A percentile compares a stretch with the other conserved stretches of the same genome.
phyloP scores from a whole-genome alignment of 345 rosid genomes.

The Durio zibethinus region DNA sequence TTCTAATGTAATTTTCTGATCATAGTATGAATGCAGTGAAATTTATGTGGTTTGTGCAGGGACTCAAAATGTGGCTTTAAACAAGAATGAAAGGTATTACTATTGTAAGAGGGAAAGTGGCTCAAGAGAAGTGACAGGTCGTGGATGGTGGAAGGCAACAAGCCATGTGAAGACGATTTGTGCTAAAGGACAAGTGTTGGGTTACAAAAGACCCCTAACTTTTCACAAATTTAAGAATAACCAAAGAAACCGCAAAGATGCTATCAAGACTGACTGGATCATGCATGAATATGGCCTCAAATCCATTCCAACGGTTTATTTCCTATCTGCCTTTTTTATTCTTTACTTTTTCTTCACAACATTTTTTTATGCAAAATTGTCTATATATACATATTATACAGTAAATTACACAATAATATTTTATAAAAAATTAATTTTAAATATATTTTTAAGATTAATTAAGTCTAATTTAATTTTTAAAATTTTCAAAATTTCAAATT shows the following conservation, averaged over 20 bases:
- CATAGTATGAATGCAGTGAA: neutral
- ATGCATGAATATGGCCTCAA: conserved; percentile 18
- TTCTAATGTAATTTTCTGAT: neutral
- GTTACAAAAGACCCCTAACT: conserved; percentile 28
- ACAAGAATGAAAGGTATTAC: conserved; percentile 22
- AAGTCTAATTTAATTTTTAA: too few relatives aligned
- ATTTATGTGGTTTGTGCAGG: too few relatives aligned
- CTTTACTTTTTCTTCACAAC: neutral
- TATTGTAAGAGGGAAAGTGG: conserved; percentile 28
- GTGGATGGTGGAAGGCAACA: conserved; percentile 53
- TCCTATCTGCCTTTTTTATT: neutral
- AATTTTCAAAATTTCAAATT: too few relatives aligned
- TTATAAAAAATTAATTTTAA: too few relatives aligned
- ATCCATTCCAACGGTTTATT: neutral
- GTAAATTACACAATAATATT: too few relatives aligned
- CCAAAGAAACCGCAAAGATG: conserved; percentile 16
- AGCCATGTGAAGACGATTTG: conserved; percentile 37
- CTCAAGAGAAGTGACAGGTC: conserved; percentile 36
- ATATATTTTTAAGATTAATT: too few relatives aligned
- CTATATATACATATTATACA: too few relatives aligned
- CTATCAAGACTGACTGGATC: conserved; percentile 29
- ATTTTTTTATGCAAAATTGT: too few relatives aligned
- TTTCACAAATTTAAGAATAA: conserved; percentile 31
- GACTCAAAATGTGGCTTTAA: conserved; percentile 2
- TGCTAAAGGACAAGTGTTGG: conserved; percentile 17